Conservation (phyloP, 345 rosid species). For the Hypericum androsaemum region DNA sequence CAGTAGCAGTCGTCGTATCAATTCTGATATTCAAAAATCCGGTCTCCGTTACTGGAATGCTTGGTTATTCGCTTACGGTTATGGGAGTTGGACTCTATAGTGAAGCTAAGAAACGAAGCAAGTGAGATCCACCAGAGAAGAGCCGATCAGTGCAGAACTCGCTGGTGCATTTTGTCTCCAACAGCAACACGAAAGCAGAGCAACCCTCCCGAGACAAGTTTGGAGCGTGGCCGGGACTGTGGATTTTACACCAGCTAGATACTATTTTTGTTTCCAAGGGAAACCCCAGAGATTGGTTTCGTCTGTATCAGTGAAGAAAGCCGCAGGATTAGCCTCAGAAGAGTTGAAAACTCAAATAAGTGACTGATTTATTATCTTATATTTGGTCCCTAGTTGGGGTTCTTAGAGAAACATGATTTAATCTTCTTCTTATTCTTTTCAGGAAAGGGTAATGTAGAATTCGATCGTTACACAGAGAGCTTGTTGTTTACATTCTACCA, state of each 20-base stretch:
- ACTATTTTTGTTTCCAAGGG: too few relatives aligned
- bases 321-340: constrained; percentile 1
- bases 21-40: constrained; percentile 49
- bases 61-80: constrained; percentile 47
- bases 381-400: constrained; percentile 23
- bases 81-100: constrained; percentile 40
- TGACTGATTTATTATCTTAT: constrained; percentile 18
- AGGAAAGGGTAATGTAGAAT: constrained; percentile 29
- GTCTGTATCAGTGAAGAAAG: constrained; percentile 29
- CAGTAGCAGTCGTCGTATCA: constrained; percentile 51
- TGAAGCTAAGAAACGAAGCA: constrained; percentile 44
- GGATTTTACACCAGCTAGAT: too few relatives aligned
- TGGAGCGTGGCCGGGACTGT: too few relatives aligned
- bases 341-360: constrained; percentile 26
- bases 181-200: background rate
- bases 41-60: constrained; percentile 44
- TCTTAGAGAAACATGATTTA: constrained; percentile 26
- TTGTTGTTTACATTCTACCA: constrained; percentile 43
- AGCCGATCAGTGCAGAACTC: too few relatives aligned
- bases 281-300: constrained; percentile 11
- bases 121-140: constrained; percentile 10
- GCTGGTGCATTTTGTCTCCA: too few relatives aligned
- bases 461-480: constrained; percentile 24
- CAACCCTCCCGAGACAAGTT: too few relatives aligned
- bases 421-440: constrained; percentile 18